These are phyloP conservation scores for Solanum peruvianum DNA, from an alignment of 257 asterid genomes.

Conservation along the genomic window DNA sequence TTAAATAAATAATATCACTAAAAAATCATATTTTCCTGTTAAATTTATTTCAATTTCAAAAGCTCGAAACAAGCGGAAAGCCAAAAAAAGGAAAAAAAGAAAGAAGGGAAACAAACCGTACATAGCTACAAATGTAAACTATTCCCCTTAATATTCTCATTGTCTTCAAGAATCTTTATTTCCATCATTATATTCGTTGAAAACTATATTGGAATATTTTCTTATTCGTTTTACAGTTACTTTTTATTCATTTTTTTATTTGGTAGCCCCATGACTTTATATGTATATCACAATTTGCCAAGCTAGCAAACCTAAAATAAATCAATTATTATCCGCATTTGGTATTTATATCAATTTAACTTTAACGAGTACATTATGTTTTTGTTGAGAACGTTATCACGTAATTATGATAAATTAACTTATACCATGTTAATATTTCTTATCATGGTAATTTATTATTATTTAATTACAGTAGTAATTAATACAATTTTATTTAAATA, in stretches of 20 bases:
- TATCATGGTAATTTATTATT: neutral
- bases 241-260: neutral
- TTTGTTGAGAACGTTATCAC: no score
- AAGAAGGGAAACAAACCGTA: neutral
- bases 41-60: no score
- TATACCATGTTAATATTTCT: neutral
- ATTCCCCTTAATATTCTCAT: neutral
- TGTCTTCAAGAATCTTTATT: neutral
- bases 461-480: neutral
- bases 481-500: neutral
- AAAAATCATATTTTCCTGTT: rapidly evolving
- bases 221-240: neutral
- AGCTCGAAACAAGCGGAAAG: neutral
- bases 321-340: neutral
- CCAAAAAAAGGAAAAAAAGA: neutral
- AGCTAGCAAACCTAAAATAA: neutral
- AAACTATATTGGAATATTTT: neutral
- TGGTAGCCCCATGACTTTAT: neutral
- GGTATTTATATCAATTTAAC: rapidly evolving
- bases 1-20: no score
- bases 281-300: neutral
- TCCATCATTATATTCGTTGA: neutral
- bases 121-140: neutral
- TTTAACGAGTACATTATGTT: rapidly evolving
- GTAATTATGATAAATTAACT: neutral